These are phyloP conservation scores for Rhizopogon hawkerae DNA, from an alignment of 1,284 basidiomycete species.

Conservation along the genomic window DNA sequence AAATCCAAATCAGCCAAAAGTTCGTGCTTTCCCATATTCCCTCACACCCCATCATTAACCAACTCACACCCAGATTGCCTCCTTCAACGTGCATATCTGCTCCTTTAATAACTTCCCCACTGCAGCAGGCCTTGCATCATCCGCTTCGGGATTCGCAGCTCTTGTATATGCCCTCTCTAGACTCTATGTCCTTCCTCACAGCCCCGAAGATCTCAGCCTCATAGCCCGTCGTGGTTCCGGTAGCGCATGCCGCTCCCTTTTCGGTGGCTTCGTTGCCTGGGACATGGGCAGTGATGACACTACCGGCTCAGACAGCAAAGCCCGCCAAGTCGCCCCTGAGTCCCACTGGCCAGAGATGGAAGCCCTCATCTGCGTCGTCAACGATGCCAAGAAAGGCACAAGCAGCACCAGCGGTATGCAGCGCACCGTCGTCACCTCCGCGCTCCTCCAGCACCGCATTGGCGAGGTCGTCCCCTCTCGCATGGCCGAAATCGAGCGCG, in stretches of 20 bases:
- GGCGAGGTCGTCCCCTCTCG: conserved; percentile 78
- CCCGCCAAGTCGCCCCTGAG: conserved; percentile 80
- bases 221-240: conserved; percentile 97
- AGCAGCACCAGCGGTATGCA: conserved; percentile 97
- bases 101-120: conserved; percentile 99
- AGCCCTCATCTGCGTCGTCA: conserved; percentile 96
- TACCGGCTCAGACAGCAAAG: conserved; percentile 82
- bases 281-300: conserved; percentile 57
- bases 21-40: conserved; percentile 25
- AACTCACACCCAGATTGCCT: conserved; percentile 49
- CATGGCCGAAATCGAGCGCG: conserved; percentile 76
- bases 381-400: conserved; percentile 95
- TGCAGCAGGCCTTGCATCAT: conserved; percentile 95
- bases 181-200: conserved; percentile 77
- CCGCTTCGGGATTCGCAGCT: conserved; percentile 94
- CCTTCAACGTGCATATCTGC: conserved; percentile 74
- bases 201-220: conserved; percentile 71
- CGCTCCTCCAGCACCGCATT: conserved; percentile 87
- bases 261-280: conserved; percentile 98
- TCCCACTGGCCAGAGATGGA: conserved; percentile 93
- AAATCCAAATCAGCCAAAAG: conserved; percentile 57
- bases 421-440: conserved; percentile 87
- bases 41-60: conserved; percentile 8
- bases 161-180: conserved; percentile 84
- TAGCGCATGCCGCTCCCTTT: conserved; percentile 94